These are phyloP conservation scores for Chamaecyparis obtusa DNA, from an alignment of 75 land plant genomes.

Conservation along the genomic window DNA sequence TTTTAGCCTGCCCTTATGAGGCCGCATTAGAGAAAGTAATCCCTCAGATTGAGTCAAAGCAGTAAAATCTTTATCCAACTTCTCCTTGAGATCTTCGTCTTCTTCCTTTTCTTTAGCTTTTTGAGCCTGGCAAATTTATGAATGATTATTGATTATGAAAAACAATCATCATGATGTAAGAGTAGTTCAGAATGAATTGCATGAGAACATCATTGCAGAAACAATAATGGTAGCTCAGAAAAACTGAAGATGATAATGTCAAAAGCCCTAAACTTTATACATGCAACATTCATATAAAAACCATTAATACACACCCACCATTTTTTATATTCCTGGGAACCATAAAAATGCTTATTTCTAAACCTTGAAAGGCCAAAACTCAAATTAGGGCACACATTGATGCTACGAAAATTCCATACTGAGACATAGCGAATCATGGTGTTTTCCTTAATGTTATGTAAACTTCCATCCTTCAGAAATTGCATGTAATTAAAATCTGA, in stretches of 20 bases:
- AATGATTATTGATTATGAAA: slow-evolving; percentile 1
- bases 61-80: slow-evolving; percentile 73
- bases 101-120: slow-evolving; percentile 90
- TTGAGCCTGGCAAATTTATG: slow-evolving; percentile 57
- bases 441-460: neutral
- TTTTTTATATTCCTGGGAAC: neutral
- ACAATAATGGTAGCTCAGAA: neutral
- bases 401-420: neutral
- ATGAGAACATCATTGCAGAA: slow-evolving; percentile 3
- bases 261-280: neutral
- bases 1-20: slow-evolving; percentile 51
- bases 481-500: neutral
- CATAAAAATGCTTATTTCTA: neutral
- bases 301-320: neutral
- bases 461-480: neutral
- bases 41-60: slow-evolving; percentile 66
- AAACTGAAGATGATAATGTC: neutral
- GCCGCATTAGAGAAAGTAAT: slow-evolving; percentile 55
- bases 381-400: neutral
- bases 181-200: neutral
- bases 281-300: neutral
- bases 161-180: neutral
- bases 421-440: neutral
- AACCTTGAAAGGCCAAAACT: neutral
- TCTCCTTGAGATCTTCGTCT: slow-evolving; percentile 62